Evolutionary conservation across 192 early-diverging fungal species (phyloP).

Genomic region (Podila verticillata): DNA sequence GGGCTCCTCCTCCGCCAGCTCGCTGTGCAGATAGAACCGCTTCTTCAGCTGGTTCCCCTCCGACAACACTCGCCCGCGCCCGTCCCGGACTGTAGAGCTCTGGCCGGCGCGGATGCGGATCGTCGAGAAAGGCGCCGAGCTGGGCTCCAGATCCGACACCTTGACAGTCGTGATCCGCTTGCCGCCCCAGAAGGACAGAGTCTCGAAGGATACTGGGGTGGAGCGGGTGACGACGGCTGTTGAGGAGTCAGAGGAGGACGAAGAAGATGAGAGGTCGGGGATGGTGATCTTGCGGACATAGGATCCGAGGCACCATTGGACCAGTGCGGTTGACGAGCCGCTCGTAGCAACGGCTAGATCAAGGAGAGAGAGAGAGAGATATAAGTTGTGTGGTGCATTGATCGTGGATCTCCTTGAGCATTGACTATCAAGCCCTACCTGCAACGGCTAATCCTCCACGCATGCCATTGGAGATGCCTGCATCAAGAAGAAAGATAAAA

Average conservation of each 20-base stretch:
- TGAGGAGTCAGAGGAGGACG: slow-evolving; percentile 5
- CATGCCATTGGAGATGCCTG: slow-evolving; percentile 57
- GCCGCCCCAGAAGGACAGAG: slow-evolving; percentile 43
- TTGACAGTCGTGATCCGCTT: slow-evolving; percentile 55
- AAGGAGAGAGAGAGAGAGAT: slow-evolving; percentile 3
- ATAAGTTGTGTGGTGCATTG: too few relatives aligned
- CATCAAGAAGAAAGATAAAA: slow-evolving; percentile 61
- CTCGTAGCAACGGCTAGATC: slow-evolving; percentile 60
- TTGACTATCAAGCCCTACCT: slow-evolving; percentile 35
- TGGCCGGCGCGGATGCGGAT: slow-evolving; percentile 54
- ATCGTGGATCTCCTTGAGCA: not conserved
- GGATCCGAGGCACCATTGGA: slow-evolving; percentile 67
- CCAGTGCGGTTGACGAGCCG: slow-evolving; percentile 63
- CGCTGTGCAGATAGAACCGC: slow-evolving; percentile 59
- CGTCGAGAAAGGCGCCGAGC: slow-evolving; percentile 64
- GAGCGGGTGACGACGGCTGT: slow-evolving; percentile 53
- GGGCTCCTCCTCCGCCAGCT: slow-evolving; percentile 52
- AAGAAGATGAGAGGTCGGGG: slow-evolving; percentile 12
- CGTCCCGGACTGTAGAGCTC: slow-evolving; percentile 28
- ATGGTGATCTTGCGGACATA: slow-evolving; percentile 63
- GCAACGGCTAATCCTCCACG: slow-evolving; percentile 57
- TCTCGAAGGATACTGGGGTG: slow-evolving; percentile 58
- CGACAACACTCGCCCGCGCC: slow-evolving; percentile 36
- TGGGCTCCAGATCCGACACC: slow-evolving; percentile 56
- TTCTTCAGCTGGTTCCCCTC: slow-evolving; percentile 51